Percentiles rank a stretch among this genome's conserved stretches.
Conservation (phyloP, 495 filamentous ascomycete genomes). For the Corynascus novoguineensis region DNA sequence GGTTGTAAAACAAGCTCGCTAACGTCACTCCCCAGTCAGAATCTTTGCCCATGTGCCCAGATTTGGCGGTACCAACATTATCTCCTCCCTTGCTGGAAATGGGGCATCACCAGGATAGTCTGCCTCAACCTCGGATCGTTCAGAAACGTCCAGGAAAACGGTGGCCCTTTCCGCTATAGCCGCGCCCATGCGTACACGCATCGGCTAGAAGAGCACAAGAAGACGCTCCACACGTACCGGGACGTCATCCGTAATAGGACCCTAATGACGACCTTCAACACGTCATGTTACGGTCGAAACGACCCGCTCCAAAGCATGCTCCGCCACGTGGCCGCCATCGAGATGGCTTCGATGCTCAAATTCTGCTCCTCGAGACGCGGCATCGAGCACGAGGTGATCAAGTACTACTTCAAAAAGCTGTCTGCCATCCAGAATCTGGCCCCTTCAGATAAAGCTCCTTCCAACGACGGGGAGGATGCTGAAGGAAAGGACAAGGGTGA, state of each 20-base stretch:
- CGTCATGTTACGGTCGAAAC: background rate
- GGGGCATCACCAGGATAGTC: conserved; percentile 16
- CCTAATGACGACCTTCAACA: background rate
- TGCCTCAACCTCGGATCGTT: conserved; percentile 15
- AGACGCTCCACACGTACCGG: background rate
- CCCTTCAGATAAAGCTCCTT: too few species aligned
- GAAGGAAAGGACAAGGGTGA: background rate
- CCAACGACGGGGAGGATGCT: background rate
- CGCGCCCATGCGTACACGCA: background rate
- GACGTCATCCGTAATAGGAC: background rate
- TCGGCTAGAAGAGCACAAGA: background rate
- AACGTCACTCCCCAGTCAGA: background rate
- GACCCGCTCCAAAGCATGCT: conserved; percentile 16
- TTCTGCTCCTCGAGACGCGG: background rate
- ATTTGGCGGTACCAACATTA: conserved; percentile 9
- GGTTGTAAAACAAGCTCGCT: background rate
- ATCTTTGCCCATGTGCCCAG: conserved; percentile 8
- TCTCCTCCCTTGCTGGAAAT: conserved; percentile 6
- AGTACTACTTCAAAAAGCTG: conserved; percentile 4
- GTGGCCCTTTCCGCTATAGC: background rate
- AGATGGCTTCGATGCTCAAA: conserved; percentile 1
- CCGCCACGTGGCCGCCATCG: conserved; percentile 13
- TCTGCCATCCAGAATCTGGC: background rate
- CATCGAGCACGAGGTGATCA: conserved; percentile 2
- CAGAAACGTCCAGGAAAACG: conserved; percentile 1